A percentile compares a stretch with the other conserved stretches of the same genome.
These are phyloP conservation scores for Thalia dealbata DNA, from an alignment of 176 grass and related monocot genomes.

Conservation along the genomic window DNA sequence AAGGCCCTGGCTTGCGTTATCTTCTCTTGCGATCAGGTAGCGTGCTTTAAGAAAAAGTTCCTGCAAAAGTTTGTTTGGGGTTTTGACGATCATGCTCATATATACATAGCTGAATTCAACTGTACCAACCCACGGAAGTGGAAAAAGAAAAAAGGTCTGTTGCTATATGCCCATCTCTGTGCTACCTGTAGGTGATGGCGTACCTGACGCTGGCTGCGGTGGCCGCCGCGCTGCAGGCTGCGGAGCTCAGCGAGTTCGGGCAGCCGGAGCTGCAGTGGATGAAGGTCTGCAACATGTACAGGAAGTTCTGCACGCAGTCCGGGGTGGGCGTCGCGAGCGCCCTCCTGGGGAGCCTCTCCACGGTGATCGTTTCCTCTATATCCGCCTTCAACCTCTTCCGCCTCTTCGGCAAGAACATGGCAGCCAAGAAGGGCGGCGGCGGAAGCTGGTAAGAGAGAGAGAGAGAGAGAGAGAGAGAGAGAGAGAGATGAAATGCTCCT, in stretches of 20 bases:
- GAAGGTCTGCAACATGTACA: constrained; percentile 59
- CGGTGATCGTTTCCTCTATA: constrained; percentile 32
- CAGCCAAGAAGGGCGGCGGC: constrained; percentile 14
- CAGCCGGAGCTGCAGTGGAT: constrained; percentile 78
- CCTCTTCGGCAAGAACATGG: constrained; percentile 40
- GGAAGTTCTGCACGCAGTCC: constrained; percentile 52
- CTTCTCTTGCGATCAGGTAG: constrained; percentile 71
- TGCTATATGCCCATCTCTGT: no score
- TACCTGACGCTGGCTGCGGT: constrained; percentile 44
- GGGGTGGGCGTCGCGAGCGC: constrained; percentile 41
- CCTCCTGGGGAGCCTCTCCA: constrained; percentile 31
- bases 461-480: no score
- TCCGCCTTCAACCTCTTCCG: constrained; percentile 88
- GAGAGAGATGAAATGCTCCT: no score
- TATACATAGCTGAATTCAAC: no score
- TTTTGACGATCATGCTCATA: no score
- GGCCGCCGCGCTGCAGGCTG: constrained; percentile 50
- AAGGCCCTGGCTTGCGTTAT: constrained; percentile 45
- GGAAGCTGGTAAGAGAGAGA: constrained; percentile 4
- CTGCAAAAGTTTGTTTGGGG: no score
- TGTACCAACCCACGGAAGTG: no score
- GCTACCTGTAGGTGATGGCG: constrained; percentile 38
- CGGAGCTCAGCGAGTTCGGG: constrained; percentile 39
- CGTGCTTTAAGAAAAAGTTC: background rate
- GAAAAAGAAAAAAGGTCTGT: no score